Base-by-base conservation (phyloP, 1,284 basidiomycete species). In the Sporisorium iseilematis-ciliati region DNA sequence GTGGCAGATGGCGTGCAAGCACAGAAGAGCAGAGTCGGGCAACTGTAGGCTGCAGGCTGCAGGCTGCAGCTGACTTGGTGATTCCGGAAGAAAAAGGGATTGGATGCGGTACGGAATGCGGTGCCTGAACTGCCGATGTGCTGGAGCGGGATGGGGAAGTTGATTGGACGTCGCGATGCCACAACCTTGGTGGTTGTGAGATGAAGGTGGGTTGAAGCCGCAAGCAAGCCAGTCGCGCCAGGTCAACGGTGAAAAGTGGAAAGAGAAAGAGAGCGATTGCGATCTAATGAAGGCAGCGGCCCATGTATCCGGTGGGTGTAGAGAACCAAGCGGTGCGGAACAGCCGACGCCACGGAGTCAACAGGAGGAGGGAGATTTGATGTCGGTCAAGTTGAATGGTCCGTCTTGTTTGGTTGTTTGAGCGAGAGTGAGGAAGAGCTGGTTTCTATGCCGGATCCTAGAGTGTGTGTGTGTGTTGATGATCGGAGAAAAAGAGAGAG, bases 221-320 rank as follows among this genome's bases (percentile, higher is more conserved):
- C 26, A n/a, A 20, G 29, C 48, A 2, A 49, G 46, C 29, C 48
- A 31, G 26, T 18, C 48, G 58, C 58, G 51, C 50, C 58, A 52
- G 51, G 41, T 42, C 33, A 48, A 49, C 35, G 55, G 54, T 48
- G 26, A 42, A 50, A 62, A 40, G 12, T 23, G 31, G 26, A 31
- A 16, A 31, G 48, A 7, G 45, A 33, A 26, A 43, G 53, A 43
- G 48, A 31, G 48, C 20, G 25, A 11, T 18, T 2, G 35, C 7
- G 35, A 11, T 38, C 26, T 18, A 49, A 49, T 49, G 48, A 49
- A 49, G 29, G 26, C 11, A 16, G 21, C 42, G 29, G 54, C 42
- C 5, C 20, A n/a, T 31, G 58, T 60, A 48, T 53, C 50, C 58
- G 58, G 43, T 46, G 58, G 58, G 50, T 38, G 58, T 18, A 52